Percentiles rank a stretch among this genome's conserved stretches.
Conservation (phyloP, 495 filamentous ascomycete genomes). For the Aspergillus cristatus region DNA sequence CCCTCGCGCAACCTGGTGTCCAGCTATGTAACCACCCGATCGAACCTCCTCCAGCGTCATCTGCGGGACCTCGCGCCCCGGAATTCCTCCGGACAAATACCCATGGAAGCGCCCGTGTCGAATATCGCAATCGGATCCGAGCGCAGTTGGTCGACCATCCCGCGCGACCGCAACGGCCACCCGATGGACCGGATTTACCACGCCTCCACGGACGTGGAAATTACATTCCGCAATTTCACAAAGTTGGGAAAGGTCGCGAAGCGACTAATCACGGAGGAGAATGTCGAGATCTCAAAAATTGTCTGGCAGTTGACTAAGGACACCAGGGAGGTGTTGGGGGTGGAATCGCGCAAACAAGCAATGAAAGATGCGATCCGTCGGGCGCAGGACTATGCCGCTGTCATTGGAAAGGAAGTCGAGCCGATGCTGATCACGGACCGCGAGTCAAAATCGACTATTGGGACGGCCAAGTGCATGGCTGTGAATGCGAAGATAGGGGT, state of each 20-base stretch:
- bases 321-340: constrained; percentile 7
- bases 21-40: constrained; percentile 7
- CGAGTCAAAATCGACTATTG: neutral
- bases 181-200: constrained; percentile 5
- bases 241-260: constrained; percentile 9
- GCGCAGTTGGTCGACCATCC: constrained; percentile 5
- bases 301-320: constrained; percentile 16
- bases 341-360: constrained; percentile 11
- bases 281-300: constrained; percentile 13
- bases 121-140: constrained; percentile 9
- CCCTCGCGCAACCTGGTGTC: constrained; percentile 7
- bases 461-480: neutral
- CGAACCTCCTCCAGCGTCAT: constrained; percentile 7
- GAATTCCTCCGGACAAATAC: neutral
- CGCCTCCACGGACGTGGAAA: constrained; percentile 4
- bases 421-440: constrained; percentile 8
- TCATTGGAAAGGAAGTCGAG: constrained; percentile 9
- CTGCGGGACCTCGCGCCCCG: constrained; percentile 4
- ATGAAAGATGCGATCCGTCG: constrained; percentile 13
- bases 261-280: constrained; percentile 4
- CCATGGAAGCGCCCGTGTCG: constrained; percentile 8
- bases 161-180: constrained; percentile 3
- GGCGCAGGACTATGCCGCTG: constrained; percentile 14
- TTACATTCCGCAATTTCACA: constrained; percentile 11
- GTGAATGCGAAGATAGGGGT: neutral